Evolutionary conservation across 352 stramenopile species (phyloP).

Genomic region (Phytopythium cucurbitacearum): DNA sequence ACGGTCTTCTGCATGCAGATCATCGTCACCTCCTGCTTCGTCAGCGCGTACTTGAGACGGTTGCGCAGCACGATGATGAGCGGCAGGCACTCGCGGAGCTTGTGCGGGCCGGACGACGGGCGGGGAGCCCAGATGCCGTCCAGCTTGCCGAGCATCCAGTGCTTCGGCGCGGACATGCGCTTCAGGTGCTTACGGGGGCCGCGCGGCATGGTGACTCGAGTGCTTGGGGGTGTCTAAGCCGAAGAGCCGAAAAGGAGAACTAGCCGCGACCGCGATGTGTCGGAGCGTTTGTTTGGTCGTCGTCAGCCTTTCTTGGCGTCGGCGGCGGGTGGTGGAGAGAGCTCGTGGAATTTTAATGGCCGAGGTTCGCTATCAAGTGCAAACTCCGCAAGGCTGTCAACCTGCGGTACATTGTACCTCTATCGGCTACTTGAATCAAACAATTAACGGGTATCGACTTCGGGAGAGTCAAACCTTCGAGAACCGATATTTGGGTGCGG

Average conservation of each 20-base stretch:
- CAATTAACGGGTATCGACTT: background rate
- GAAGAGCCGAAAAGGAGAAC: constrained; percentile 55
- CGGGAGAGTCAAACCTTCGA: no score
- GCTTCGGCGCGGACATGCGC: constrained; percentile 83
- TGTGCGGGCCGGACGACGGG: constrained; percentile 96
- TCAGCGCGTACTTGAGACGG: constrained; percentile 99
- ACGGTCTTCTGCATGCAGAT: constrained; percentile 99
- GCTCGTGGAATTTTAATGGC: background rate
- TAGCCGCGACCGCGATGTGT: constrained; percentile 8
- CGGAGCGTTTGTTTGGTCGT: background rate
- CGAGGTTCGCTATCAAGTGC: background rate
- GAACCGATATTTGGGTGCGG: background rate
- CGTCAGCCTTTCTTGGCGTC: background rate
- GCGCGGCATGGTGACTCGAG: constrained; percentile 57
- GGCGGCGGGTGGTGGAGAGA: constrained; percentile 4
- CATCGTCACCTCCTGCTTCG: constrained; percentile 97
- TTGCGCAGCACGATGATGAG: constrained; percentile 98
- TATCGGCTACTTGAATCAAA: no score
- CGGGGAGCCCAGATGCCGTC: constrained; percentile 91
- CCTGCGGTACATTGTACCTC: no score
- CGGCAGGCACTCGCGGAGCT: constrained; percentile 97
- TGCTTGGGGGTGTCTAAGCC: constrained; percentile 23
- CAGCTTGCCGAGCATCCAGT: constrained; percentile 90
- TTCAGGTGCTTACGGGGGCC: constrained; percentile 87
- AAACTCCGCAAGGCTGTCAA: background rate